Evolutionary conservation across 208 protist genomes (phyloP).

Genomic region (Acanthamoeba triangularis): DNA sequence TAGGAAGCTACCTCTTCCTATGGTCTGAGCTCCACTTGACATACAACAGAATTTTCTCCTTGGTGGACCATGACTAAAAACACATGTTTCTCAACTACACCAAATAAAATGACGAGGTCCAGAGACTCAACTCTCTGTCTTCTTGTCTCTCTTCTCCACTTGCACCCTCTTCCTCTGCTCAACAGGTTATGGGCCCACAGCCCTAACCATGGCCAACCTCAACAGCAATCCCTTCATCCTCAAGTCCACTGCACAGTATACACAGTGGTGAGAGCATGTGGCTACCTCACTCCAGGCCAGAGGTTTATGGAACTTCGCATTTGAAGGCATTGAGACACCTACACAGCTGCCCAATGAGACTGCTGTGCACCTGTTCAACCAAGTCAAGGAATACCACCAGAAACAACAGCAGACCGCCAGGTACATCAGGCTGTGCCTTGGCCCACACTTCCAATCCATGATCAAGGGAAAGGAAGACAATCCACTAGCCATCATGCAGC

Average conservation of each 20-base stretch:
- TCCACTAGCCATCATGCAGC: background rate
- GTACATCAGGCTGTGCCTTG: background rate
- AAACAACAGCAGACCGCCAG: background rate
- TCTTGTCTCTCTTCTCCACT: background rate
- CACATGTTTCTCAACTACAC: no score
- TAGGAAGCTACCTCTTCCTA: no score
- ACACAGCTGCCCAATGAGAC: background rate
- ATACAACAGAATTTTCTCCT: no score
- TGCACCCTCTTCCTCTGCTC: background rate
- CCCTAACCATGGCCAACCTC: background rate
- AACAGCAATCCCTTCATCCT: no score
- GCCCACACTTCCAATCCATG: no score
- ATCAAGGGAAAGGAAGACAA: no score
- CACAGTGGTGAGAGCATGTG: background rate
- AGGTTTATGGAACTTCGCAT: background rate
- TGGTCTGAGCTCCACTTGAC: no score
- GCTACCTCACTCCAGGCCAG: background rate
- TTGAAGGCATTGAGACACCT: background rate
- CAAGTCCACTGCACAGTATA: background rate
- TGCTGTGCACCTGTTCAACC: background rate
- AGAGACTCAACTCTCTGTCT: no score
- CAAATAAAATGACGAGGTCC: no score
- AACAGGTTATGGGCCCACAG: constrained; percentile 6
- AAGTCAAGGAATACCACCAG: background rate
- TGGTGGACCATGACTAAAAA: no score